Base-by-base conservation (phyloP, 305 asterid genomes). In the Salvia sclarea region DNA sequence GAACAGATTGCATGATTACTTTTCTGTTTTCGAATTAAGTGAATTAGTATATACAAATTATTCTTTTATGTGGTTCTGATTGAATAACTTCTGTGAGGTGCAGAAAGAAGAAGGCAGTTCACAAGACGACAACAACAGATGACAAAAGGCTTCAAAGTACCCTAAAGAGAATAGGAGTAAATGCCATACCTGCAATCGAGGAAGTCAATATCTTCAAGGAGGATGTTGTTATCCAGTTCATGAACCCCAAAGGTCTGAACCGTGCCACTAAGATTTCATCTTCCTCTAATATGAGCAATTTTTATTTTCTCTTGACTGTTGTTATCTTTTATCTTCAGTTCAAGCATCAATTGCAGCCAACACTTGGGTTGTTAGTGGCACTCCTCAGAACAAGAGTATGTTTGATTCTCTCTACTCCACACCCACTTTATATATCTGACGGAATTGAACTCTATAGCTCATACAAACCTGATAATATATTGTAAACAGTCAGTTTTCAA, bases 31-130 rank as follows among this genome's bases (percentile, higher is more conserved):
- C 17, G 45, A 14, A 52, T 16, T 17, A 18, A n/a, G 8, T 41
- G 37, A 20, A 47, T 40, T 44, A 25, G n/a, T 8, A 47, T 50
- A 1, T 10, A 0, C 1, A 11, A 30, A 30, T 11, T 5, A 35
- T 33, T n/a, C 5, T 21, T 61, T 25, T 3, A 6, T 8, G 21
- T 2, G 35, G 8, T 47, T 57, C 3, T 53, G 25, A 31, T 22
- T 56, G 44, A 48, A 30, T 69, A n/a, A 37, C 37, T 73, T 37
- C n/a, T 9, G 4, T 57, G 44, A 18, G 49, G 9, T 78, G 66
- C 86, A 86, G 96, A 74, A 88, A 88, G 91, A 89, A 89, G 94
- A 88, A 88, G 85, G 96, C 94, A 0, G 88, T 88, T 4, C 96
- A 88, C 81, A 88, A 88, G 88, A 84, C 94, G 16, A 86, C 88